Conservation (phyloP, 164 flowering plant genomes). For the Annona cherimola region DNA sequence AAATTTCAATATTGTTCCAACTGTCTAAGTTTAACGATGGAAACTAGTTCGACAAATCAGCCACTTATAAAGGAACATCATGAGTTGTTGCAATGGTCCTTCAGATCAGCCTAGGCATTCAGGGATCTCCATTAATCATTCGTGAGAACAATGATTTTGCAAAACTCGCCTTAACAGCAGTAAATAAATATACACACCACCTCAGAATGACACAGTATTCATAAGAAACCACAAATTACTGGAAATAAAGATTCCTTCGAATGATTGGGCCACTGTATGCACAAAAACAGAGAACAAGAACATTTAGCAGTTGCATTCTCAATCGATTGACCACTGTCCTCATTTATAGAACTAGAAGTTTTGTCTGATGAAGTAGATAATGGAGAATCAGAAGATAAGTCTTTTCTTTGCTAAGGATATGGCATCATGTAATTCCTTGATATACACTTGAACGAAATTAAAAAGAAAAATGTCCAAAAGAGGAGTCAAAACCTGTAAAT, state of each 20-base stretch:
- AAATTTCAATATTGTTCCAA: no score
- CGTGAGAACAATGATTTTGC: no score
- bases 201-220: neutral
- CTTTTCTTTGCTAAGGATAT: neutral
- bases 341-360: neutral
- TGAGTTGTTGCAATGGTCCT: no score
- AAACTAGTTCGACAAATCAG: no score
- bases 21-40: no score
- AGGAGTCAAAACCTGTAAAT: conserved; percentile 68
- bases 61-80: no score
- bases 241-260: neutral
- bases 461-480: neutral
- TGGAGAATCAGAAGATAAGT: neutral
- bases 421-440: neutral
- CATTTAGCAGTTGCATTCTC: neutral
- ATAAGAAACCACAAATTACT: neutral
- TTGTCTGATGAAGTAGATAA: neutral
- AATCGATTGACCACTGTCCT: neutral
- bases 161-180: no score
- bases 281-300: neutral
- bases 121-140: no score
- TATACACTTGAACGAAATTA: neutral
- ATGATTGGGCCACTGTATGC: neutral
- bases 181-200: neutral
- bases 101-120: no score